phyloP scores from a whole-genome alignment of 1,139 yeast species.

The Candida tropicalis region DNA sequence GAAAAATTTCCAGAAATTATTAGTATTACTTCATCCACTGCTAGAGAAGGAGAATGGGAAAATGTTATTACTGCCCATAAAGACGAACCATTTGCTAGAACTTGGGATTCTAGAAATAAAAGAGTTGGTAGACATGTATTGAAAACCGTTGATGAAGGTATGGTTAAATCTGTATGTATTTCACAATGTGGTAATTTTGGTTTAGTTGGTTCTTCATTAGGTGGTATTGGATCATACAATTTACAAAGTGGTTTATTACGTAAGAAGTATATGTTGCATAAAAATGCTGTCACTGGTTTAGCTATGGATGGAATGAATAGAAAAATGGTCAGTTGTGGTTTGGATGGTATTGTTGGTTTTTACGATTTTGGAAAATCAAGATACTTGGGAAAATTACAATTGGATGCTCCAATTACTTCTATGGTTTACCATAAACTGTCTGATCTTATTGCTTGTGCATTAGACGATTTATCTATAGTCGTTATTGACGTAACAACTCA shows the following conservation, averaged over 20 bases:
- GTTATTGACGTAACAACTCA: conserved; percentile 83
- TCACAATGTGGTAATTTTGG: conserved; percentile 97
- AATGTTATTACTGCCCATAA: conserved; percentile 90
- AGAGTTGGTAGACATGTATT: conserved; percentile 78
- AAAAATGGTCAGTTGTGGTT: conserved; percentile 81
- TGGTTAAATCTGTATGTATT: conserved; percentile 78
- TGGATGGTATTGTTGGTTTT: conserved; percentile 89
- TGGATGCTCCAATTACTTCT: conserved; percentile 77
- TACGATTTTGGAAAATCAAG: conserved; percentile 79
- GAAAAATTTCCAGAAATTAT: conserved; percentile 80
- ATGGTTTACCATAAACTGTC: conserved; percentile 80
- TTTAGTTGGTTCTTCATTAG: conserved; percentile 85
- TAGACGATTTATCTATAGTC: conserved; percentile 85
- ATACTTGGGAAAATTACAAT: conserved; percentile 64
- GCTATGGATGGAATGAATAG: conserved; percentile 90
- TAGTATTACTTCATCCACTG: conserved; percentile 70
- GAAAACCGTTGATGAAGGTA: conserved; percentile 73
- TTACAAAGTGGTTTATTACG: conserved; percentile 86
- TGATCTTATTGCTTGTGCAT: conserved; percentile 80
- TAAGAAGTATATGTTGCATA: conserved; percentile 67
- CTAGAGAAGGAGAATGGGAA: conserved; percentile 93
- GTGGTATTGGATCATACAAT: conserved; percentile 88
- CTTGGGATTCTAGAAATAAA: conserved; percentile 87
- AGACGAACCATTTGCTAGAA: conserved; percentile 80
- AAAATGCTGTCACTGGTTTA: conserved; percentile 83